Evolutionary conservation across 2,329 filamentous ascomycete genomes (phyloP), one percentile per base, ranked within the genome.

Genomic region (Fusarium burgessii): DNA sequence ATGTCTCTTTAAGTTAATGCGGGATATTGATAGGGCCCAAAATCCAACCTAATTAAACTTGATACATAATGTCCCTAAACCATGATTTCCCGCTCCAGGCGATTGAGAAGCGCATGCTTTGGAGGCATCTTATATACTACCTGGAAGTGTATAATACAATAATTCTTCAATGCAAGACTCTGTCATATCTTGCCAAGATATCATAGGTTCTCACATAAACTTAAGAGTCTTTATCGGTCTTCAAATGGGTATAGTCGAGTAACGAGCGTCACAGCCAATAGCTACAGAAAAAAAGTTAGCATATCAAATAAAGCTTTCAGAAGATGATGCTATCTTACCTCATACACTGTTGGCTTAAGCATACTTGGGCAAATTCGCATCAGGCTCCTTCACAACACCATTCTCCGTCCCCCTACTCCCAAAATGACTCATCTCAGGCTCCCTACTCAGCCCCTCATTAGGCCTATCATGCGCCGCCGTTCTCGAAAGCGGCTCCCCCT

Each of bases 341-440:
- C 1, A 1, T 10, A 8, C 11, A 5, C 4, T 3, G 33, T 18
- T 13, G 7, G 2, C 23, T 6, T 42, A 5, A 51, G 4, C 3
- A 40, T 41, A n/a, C 45, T 40, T 54, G 23, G 62, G 57, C 11
- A 52, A 17, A 13, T 51, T 29, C 3, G 41, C 9, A 4, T 33
- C 55, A 15, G 50, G 23, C 2, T 58, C 14, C 20, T 18, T 36
- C 6, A 13, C 27, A 15, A 35, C 15, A 52, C 57, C n/a, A 15
- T 50, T 54, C 4, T 20, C 45, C n/a, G 63, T 55, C 8, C 45
- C 50, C 20, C 55, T 42, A 13, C 58, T 68, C 18, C 62, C 68
- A 11, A 71, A 71, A 7, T 56, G 55, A 2, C 36, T n/a, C 7
- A 58, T 32, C 12, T 71, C 62, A 32, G 67, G 54, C 12, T 71